These are phyloP conservation scores for Musa troglodytarum DNA, from an alignment of 176 grass and related monocot species.

Conservation along the genomic window DNA sequence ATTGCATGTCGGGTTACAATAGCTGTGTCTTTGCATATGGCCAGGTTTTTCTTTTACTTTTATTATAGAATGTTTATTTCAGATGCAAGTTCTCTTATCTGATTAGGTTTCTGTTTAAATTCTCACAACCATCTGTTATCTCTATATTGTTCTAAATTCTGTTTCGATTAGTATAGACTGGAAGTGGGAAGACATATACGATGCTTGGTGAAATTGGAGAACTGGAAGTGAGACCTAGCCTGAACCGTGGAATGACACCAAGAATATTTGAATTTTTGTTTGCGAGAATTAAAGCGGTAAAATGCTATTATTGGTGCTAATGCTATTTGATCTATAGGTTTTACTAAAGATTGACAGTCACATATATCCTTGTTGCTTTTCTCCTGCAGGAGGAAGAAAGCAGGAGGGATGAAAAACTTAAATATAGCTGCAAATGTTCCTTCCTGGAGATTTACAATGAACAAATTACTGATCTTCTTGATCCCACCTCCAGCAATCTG, in stretches of 20 bases:
- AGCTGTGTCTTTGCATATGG: constrained; percentile 98
- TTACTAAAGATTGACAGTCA: neutral
- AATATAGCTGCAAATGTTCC: constrained; percentile 91
- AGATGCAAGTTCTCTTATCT: neutral
- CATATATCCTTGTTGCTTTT: neutral
- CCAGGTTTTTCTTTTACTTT: constrained; percentile 43
- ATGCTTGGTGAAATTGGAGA: constrained; percentile 93
- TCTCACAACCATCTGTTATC: constrained; percentile 1
- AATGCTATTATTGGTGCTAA: neutral
- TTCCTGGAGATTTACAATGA: constrained; percentile 99
- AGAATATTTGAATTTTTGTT: constrained; percentile 95
- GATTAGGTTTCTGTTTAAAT: neutral
- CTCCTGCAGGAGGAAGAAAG: constrained; percentile 79
- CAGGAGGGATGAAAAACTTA: constrained; percentile 94
- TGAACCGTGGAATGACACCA: constrained; percentile 85
- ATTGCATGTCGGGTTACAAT: constrained; percentile 96
- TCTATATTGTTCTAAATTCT: constrained; percentile 10
- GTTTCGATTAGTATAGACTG: constrained; percentile 52
- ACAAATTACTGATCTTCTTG: constrained; percentile 97
- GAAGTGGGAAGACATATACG: constrained; percentile 93
- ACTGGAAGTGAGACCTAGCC: constrained; percentile 67
- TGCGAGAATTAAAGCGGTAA: constrained; percentile 96
- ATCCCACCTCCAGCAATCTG: constrained; percentile 75
- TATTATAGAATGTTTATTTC: neutral
- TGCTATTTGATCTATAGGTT: neutral